Base-by-base conservation (phyloP, 768 basidiomycete genomes). In the Calocybe gangraenosa region DNA sequence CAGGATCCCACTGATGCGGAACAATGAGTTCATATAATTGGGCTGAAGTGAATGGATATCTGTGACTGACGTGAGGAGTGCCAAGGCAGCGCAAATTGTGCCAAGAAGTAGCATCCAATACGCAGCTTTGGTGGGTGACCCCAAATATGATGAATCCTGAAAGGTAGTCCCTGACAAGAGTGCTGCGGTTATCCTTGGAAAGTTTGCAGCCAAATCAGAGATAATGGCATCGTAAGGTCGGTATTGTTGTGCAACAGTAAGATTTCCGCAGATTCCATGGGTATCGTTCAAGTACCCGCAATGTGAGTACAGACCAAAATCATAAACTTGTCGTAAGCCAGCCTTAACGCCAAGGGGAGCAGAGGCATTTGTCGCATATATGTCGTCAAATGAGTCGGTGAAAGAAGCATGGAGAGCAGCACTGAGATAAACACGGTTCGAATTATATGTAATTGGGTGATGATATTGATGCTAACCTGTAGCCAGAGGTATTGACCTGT, bases 241-340 rank as follows among this genome's bases (percentile, higher is more conserved):
- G 61, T 84, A 88, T 46, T 69, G 70, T 51, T 70, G 65, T 37
- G 78, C 86, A 22, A 75, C 61, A 23, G 81, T 76, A 33, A 71
- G 66, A 55, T 81, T 82, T 22, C 81, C 75, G 61, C 88, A 91
- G 39, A 64, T 73, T 20, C 87, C 88, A 22, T 67, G 69, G 17
- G 73, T 71, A 33, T 65, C 62, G 51, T 80, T 75, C 53, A 84
- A 67, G 54, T 82, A 90, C 55, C 74, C 88, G 54, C 89, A 92
- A 59, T 86, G 79, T 15, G 81, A 79, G 65, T 91, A 92, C 19
- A 92, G 68, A n/a, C 89, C 89, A 51, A 84, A 91, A 48, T 79
- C 68, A 66, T 92, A 92, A 48, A 71, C 63, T 59, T 82, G 75
- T 55, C 88, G 78, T 46, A 91, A 65, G 15, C 89, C 89, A 11